Percentiles rank a stretch among this genome's conserved stretches.
phyloP scores from a whole-genome alignment of 345 rosid genomes.

The Arabis alpina region DNA sequence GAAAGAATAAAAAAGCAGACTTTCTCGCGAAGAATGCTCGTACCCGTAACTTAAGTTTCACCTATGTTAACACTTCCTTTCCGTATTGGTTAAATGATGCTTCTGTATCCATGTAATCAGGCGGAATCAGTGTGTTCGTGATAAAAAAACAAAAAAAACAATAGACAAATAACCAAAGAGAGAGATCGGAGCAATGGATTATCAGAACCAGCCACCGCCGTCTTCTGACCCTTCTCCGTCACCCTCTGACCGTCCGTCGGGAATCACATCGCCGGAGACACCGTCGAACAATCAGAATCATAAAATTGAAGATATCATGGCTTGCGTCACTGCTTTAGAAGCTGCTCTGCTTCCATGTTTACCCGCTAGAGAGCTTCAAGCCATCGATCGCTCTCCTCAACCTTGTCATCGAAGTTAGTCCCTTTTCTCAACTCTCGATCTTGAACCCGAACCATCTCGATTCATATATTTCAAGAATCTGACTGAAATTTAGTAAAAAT shows the following conservation, averaged over 20 bases:
- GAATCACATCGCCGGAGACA: slow-evolving; percentile 43
- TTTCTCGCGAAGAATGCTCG: too few species aligned
- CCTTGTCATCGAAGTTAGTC: slow-evolving; percentile 93
- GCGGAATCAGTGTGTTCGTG: too few species aligned
- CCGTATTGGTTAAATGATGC: too few species aligned
- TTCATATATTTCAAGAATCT: too few species aligned
- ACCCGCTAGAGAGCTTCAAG: slow-evolving; percentile 98
- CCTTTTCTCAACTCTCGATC: slow-evolving; percentile 9
- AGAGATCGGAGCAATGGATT: slow-evolving; percentile 37
- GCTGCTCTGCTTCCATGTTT: slow-evolving; percentile 92
- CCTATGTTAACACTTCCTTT: too few species aligned
- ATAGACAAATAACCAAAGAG: too few species aligned
- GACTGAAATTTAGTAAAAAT: too few species aligned
- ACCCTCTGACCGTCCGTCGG: slow-evolving; percentile 20
- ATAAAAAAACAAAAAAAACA: too few species aligned
- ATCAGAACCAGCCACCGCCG: slow-evolving; percentile 30
- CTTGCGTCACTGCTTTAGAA: slow-evolving; percentile 79
- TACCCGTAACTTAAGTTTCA: too few species aligned
- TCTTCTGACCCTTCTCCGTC: slow-evolving; percentile 37
- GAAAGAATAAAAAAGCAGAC: too few species aligned
- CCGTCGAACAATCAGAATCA: slow-evolving; percentile 43
- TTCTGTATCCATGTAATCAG: too few species aligned
- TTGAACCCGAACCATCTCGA: too few species aligned
- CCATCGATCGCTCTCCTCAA: slow-evolving; percentile 93
- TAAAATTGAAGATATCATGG: slow-evolving; percentile 65